phyloP scores from a whole-genome alignment of 768 basidiomycete genomes.

The Collybia nuda region DNA sequence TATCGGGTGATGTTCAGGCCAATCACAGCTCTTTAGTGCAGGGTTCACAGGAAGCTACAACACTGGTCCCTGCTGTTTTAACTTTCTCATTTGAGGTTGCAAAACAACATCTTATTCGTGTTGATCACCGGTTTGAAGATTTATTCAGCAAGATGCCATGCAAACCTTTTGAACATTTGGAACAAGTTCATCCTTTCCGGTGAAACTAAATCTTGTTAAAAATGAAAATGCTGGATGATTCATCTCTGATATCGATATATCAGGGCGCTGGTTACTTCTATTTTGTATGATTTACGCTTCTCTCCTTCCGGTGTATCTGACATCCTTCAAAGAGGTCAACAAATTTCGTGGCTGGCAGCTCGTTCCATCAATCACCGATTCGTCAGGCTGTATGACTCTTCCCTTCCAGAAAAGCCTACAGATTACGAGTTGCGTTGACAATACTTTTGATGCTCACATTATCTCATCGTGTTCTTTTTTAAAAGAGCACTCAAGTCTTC shows the following conservation, averaged over 20 bases:
- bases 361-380: constrained; percentile 82
- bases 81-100: constrained; percentile 79
- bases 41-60: constrained; percentile 15
- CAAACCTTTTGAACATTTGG: constrained; percentile 74
- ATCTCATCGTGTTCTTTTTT: background rate
- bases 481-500: constrained; percentile 20
- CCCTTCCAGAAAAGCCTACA: constrained; percentile 65
- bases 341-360: constrained; percentile 87
- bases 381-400: constrained; percentile 69
- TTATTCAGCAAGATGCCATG: constrained; percentile 68
- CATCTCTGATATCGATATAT: background rate
- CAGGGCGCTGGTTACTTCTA: constrained; percentile 71
- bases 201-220: constrained; percentile 22
- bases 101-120: constrained; percentile 63
- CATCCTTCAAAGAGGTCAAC: constrained; percentile 53
- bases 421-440: constrained; percentile 44
- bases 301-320: background rate
- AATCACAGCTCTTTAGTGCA: constrained; percentile 1
- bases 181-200: constrained; percentile 83
- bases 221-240: background rate
- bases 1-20: constrained; percentile 6
- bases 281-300: constrained; percentile 48
- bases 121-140: constrained; percentile 69
- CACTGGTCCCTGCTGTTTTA: constrained; percentile 66
- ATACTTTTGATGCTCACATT: constrained; percentile 8